Percentiles rank a stretch among this genome's conserved stretches.
phyloP scores from a whole-genome alignment of 2,329 filamentous ascomycete genomes.

The Colletotrichum musicola region DNA sequence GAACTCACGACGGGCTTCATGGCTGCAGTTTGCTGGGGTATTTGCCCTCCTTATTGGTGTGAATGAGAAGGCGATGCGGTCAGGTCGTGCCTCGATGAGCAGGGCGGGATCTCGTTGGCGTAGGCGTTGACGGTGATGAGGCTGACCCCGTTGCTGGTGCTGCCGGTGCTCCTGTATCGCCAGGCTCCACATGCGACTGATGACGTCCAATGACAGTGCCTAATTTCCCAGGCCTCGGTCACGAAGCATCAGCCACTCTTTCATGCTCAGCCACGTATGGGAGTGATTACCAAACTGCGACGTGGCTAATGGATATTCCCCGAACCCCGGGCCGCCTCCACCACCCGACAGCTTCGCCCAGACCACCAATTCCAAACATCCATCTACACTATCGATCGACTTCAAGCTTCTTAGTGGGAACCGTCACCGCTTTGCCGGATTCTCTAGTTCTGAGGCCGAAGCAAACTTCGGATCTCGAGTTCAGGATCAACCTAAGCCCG shows the following conservation, averaged over 20 bases:
- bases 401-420: no score
- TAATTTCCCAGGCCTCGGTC: conserved; percentile 18
- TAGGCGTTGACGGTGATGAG: conserved; percentile 19
- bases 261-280: conserved; percentile 10
- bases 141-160: conserved; percentile 22
- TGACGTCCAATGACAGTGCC: conserved; percentile 37
- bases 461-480: no score
- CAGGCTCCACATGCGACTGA: conserved; percentile 23
- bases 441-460: no score
- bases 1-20: conserved; percentile 97
- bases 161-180: conserved; percentile 23
- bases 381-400: no score
- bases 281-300: neutral
- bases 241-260: neutral
- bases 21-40: conserved; percentile 51
- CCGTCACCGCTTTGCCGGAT: no score
- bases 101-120: conserved; percentile 1
- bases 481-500: no score
- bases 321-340: no score
- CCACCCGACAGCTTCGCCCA: neutral
- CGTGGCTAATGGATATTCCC: no score
- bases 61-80: conserved; percentile 29
- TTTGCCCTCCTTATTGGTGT: neutral
- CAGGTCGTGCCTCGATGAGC: conserved; percentile 25
- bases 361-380: neutral